Evolutionary conservation across 495 filamentous ascomycete species (phyloP), one percentile per base, ranked within the genome.

Genomic region (Aspergillus biplanus): DNA sequence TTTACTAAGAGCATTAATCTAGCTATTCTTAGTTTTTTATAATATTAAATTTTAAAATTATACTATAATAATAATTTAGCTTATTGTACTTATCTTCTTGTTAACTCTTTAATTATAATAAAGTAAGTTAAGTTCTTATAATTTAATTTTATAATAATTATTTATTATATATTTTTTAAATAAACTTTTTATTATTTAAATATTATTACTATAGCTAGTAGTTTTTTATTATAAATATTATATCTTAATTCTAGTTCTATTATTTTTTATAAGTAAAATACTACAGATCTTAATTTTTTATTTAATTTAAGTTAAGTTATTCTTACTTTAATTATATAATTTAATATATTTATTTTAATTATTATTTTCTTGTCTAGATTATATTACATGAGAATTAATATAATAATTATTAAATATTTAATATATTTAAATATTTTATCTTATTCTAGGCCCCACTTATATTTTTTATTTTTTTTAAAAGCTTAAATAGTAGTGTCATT

Each of bases 391-490:
- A n/a, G n/a, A n/a, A 39, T 39, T 39, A 39, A 39, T 39, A 39
- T 39, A 39, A 39, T 39, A 39, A 39, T 39, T 39, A 39, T 39
- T 39, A 39, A 39, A 48, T 48, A 48, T 7, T 48, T 48, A 48
- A 15, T 48, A 48, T 15, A 48, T 48, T 15, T 48, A 15, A 48
- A n/a, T n/a, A n/a, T n/a, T n/a, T n/a, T 39, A 39, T 39, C 12
- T 39, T 39, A 39, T 39, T 39, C 35, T 39, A 39, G 35, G 6
- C 12, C 12, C 12, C 12, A 39, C 12, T 34, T 33, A 55, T 33
- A 55, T 55, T 6, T 33, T 33, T 55, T 15, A 55, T 55, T 2
- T 34, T 55, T 55, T 34, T 55, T 33, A 55, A 55, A 55, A 37
- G 35, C 32, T 34, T 55, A 55, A 55, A 6, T 35, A 55, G 34